A percentile compares a stretch with the other conserved stretches of the same genome.
These are phyloP conservation scores for Anthostomella pinea DNA, from an alignment of 2,329 filamentous ascomycete genomes.

Conservation along the genomic window DNA sequence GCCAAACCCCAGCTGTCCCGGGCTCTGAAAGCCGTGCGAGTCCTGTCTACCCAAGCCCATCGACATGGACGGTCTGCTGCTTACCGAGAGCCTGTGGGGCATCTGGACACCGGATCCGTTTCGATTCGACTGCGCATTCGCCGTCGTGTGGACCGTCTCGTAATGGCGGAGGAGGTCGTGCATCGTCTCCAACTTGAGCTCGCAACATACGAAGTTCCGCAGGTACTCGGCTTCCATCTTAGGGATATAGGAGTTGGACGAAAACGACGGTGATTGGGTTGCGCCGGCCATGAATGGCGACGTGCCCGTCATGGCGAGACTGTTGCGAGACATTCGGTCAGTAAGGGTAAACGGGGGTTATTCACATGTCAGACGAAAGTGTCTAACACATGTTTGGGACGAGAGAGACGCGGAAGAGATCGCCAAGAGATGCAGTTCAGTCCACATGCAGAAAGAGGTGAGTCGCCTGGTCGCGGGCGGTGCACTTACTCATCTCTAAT, in stretches of 20 bases:
- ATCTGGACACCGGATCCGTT: slow-evolving; percentile 26
- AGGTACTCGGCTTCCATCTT: slow-evolving; percentile 98
- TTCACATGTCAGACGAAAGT: slow-evolving; percentile 19
- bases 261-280: slow-evolving; percentile 88
- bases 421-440: background rate
- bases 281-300: slow-evolving; percentile 80
- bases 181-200: slow-evolving; percentile 81
- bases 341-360: slow-evolving; percentile 19
- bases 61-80: slow-evolving; percentile 27
- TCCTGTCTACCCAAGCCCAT: slow-evolving; percentile 26
- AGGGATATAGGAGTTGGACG: slow-evolving; percentile 93
- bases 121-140: slow-evolving; percentile 41
- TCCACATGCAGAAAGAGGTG: background rate
- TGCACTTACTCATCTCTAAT: slow-evolving; percentile 93
- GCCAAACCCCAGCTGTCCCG: slow-evolving; percentile 27
- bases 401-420: too few species aligned
- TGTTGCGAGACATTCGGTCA: slow-evolving; percentile 41
- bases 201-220: slow-evolving; percentile 95
- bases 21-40: slow-evolving; percentile 27
- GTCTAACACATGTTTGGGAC: slow-evolving; percentile 19
- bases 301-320: slow-evolving; percentile 92
- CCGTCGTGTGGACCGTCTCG: slow-evolving; percentile 80
- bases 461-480: slow-evolving; percentile 3
- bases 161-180: slow-evolving; percentile 97
- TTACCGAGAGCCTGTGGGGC: slow-evolving; percentile 31